Evolutionary conservation across 2,329 filamentous ascomycete species (phyloP).

Genomic region (Lasiodiplodia gonubiensis): DNA sequence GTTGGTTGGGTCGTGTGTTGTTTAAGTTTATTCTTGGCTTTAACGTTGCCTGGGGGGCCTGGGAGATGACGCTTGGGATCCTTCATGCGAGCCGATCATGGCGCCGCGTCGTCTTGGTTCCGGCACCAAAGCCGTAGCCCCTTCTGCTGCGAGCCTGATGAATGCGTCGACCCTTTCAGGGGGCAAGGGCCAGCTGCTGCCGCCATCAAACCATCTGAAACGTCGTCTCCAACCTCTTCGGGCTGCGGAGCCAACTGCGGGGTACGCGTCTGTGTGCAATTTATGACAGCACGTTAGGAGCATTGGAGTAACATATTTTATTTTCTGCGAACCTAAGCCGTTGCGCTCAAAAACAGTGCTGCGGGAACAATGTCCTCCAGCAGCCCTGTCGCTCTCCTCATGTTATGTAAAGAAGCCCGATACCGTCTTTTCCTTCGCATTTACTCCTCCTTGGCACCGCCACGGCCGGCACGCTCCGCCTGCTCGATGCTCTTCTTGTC

Average conservation of each 20-base stretch:
- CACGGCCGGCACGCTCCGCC: slow-evolving; percentile 57
- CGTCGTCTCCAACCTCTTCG: slow-evolving; percentile 5
- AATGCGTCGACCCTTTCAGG: not conserved
- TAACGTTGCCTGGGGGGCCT: slow-evolving; percentile 1
- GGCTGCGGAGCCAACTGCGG: slow-evolving; percentile 6
- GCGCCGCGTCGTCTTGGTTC: not conserved
- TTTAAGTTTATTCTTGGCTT: not conserved
- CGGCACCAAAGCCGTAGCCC: not conserved
- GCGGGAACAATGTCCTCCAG: not conserved
- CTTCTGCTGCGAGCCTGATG: slow-evolving; percentile 6
- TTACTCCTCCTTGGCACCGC: slow-evolving; percentile 61
- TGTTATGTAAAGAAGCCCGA: not conserved
- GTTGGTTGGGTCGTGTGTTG: not conserved
- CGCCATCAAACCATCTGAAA: slow-evolving; percentile 14
- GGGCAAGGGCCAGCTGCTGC: slow-evolving; percentile 25
- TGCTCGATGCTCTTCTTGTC: slow-evolving; percentile 69
- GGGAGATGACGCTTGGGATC: slow-evolving; percentile 22
- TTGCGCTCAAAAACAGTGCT: not conserved
- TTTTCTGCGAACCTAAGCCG: not conserved
- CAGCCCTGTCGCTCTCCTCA: not conserved
- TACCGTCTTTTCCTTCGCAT: not conserved
- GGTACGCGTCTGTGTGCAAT: slow-evolving; percentile 9
- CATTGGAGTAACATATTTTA: not conserved
- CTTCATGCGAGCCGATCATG: not conserved
- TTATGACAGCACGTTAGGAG: not conserved